A percentile compares a stretch with the other conserved stretches of the same genome.
Evolutionary conservation across 345 rosid genomes (phyloP).

Genomic region (Pseudoturritis turrita): DNA sequence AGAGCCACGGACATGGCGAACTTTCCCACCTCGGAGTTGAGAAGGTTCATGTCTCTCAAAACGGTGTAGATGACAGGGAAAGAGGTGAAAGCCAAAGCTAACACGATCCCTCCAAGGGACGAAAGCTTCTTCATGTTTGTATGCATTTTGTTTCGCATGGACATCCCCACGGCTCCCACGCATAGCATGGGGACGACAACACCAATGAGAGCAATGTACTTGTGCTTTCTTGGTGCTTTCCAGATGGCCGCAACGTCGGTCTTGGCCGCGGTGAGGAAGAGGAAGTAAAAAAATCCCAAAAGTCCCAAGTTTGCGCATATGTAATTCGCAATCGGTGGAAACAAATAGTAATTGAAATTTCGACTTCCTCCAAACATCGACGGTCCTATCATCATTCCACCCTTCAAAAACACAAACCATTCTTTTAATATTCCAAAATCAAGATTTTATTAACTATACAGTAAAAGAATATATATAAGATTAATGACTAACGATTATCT

Average conservation of each 20-base stretch:
- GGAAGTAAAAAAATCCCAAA: conserved; percentile 50
- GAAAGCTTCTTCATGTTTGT: conserved; percentile 5
- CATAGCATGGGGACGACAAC: conserved; percentile 28
- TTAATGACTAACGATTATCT: conserved; percentile 52
- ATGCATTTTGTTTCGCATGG: conserved; percentile 31
- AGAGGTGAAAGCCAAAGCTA: conserved; percentile 34
- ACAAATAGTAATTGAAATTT: conserved; percentile 24
- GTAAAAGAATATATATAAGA: neutral
- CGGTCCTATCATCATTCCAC: conserved; percentile 75
- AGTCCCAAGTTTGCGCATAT: conserved; percentile 50
- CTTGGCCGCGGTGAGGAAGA: conserved; percentile 52
- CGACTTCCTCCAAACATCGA: conserved; percentile 52
- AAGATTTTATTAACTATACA: neutral
- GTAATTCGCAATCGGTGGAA: conserved; percentile 41
- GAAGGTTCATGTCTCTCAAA: conserved; percentile 52
- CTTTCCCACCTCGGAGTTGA: conserved; percentile 61
- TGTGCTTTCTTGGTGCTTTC: conserved; percentile 42
- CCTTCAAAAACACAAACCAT: conserved; percentile 40
- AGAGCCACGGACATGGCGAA: conserved; percentile 46
- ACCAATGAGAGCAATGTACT: conserved; percentile 34
- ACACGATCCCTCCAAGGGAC: conserved; percentile 34
- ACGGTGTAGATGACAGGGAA: conserved; percentile 47
- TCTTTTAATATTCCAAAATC: neutral
- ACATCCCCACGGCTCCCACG: neutral
- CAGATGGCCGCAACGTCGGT: conserved; percentile 39